Evolutionary conservation across 2,329 filamentous ascomycete species (phyloP).

Genomic region (Aspergillus novoparasiticus): DNA sequence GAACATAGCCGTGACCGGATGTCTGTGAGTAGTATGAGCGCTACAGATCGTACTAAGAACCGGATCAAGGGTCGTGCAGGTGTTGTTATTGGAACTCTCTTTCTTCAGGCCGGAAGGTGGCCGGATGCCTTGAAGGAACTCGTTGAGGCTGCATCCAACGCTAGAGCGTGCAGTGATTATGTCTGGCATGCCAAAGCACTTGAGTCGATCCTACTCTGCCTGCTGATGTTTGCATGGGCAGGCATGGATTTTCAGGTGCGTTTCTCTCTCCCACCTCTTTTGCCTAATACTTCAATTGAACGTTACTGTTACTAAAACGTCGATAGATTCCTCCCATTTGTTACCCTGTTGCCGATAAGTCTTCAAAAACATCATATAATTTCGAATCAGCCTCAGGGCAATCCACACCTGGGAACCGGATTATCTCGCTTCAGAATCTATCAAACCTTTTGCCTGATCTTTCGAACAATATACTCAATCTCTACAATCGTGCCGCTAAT

Average conservation of each 20-base stretch:
- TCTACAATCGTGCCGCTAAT: conserved; percentile 56
- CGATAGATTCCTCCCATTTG: conserved; percentile 56
- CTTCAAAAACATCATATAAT: conserved; percentile 45
- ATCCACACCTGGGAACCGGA: conserved; percentile 50
- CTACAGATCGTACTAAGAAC: conserved; percentile 75
- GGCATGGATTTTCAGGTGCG: conserved; percentile 70
- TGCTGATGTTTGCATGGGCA: conserved; percentile 82
- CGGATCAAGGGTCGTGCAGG: conserved; percentile 79
- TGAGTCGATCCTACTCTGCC: conserved; percentile 79
- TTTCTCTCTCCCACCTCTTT: not conserved
- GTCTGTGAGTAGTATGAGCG: conserved; percentile 69
- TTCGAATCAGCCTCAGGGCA: conserved; percentile 44
- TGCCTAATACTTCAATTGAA: not conserved
- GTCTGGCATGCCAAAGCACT: conserved; percentile 97
- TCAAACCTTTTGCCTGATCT: conserved; percentile 59
- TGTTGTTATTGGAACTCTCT: conserved; percentile 80
- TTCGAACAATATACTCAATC: conserved; percentile 57
- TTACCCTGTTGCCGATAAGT: conserved; percentile 54
- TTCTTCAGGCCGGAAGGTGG: conserved; percentile 88
- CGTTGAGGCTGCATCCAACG: conserved; percentile 74
- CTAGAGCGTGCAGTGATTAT: conserved; percentile 82
- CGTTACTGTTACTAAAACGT: conserved; percentile 14
- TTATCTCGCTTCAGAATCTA: conserved; percentile 52
- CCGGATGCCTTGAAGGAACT: conserved; percentile 83
- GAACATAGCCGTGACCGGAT: conserved; percentile 63